Base-by-base conservation (phyloP, 352 stramenopile genomes). In the Phytophthora uliginosa region DNA sequence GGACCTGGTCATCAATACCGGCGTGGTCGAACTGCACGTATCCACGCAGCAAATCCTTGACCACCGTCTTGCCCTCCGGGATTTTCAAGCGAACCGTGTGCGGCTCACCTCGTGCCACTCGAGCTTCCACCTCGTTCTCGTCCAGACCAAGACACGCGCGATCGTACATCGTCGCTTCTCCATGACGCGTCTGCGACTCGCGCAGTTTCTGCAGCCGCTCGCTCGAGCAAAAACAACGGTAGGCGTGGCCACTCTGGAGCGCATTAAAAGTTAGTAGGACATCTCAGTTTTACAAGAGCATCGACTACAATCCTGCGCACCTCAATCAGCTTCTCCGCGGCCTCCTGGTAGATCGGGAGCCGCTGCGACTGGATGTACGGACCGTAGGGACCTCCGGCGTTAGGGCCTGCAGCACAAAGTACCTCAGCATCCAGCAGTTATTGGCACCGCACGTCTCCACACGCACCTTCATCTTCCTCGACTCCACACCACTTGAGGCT, bases 331-430 rank as follows among this genome's bases (percentile, higher is more conserved):
- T 88, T 86, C 24, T 98, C 71, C 1, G 97, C 95, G 51, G 98
- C 83, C 54, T 98, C 85, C 31, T 92, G 79, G 85, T 99, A 99
- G 66, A 99, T 96, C 20, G 95, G 78, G 7, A 93, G 84, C 28
- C 98, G 94, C 90, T 99, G 92, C 13, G 96, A 99, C 84, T 99
- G 98, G 63, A 98, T 93, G 84, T 99, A 99, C 12, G 97, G 97
- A 7, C 96, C 97, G 77, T 97, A 97, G 38, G 91, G 81, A 0
- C 94, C 93, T 38, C 94, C 92, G 28, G 82, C 87, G 55, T 93
- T 96, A 2, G 98, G 98, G 31, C 98, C 88, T 96, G 55, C 52
- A 70, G 0, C 20, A 65, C 0, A 56, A 22, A 17, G 17, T 17
- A 73, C 28, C 59, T 64, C 10, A 71, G 31, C 34, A 47, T 47